These are phyloP conservation scores for Millerozyma acaciae DNA, from an alignment of 805 yeast genomes.

Conservation along the genomic window DNA sequence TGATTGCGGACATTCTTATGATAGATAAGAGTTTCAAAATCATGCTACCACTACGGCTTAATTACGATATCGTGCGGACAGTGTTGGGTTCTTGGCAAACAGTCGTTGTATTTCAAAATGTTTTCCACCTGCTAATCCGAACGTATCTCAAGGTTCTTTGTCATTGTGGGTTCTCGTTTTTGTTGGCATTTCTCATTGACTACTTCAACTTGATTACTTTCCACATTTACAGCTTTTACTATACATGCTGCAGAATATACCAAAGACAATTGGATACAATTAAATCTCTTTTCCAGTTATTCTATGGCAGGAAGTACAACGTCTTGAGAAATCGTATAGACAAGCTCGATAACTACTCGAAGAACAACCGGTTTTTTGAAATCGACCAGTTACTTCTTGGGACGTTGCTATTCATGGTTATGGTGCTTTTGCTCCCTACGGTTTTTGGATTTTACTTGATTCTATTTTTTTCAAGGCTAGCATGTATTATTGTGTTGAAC, in stretches of 20 bases:
- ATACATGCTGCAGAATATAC: slow-evolving; percentile 74
- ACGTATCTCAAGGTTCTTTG: slow-evolving; percentile 17
- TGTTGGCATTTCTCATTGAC: slow-evolving; percentile 66
- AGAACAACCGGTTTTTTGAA: slow-evolving; percentile 47
- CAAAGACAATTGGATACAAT: slow-evolving; percentile 68
- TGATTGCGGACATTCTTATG: slow-evolving; percentile 7
- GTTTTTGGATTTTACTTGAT: slow-evolving; percentile 77
- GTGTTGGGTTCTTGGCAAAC: neutral
- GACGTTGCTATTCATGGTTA: slow-evolving; percentile 77
- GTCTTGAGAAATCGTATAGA: slow-evolving; percentile 83
- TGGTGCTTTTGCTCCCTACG: slow-evolving; percentile 80
- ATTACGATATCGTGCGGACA: neutral
- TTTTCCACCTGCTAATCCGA: neutral
- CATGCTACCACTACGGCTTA: neutral
- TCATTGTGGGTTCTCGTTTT: slow-evolving; percentile 52
- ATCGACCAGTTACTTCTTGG: slow-evolving; percentile 86
- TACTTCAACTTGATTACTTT: slow-evolving; percentile 56
- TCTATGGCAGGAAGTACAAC: slow-evolving; percentile 86
- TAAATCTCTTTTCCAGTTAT: slow-evolving; percentile 73
- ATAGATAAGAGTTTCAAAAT: neutral
- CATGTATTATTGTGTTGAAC: slow-evolving; percentile 46
- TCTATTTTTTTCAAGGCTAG: slow-evolving; percentile 59
- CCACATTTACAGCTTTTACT: slow-evolving; percentile 74
- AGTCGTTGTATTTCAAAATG: neutral
- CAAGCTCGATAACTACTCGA: slow-evolving; percentile 50